Base-by-base conservation (phyloP, 2,329 filamentous ascomycete genomes). In the Alternaria sp. region DNA sequence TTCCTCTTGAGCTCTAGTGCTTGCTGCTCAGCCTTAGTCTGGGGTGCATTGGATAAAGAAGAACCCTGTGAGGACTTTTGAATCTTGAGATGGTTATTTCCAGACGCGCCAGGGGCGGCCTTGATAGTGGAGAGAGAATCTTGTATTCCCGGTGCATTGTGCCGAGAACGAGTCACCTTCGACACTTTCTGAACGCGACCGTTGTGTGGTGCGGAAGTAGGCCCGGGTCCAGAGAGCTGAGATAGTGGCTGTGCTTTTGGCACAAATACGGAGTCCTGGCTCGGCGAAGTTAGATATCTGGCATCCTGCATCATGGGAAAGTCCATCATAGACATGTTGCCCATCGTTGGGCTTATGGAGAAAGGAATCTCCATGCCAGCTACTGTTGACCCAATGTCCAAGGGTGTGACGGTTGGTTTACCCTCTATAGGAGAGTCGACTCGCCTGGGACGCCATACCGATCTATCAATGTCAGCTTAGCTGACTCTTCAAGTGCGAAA, bases 1-100 rank as follows among this genome's bases (percentile, higher is more conserved):
- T 75, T 61, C 43, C 73, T 75, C 15, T 65, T 67, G 3, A 77
- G 63, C 21, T 72, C 71, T 25, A 65, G 62, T 44, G 63, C 60
- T 62, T 77, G 73, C 59, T 78, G 75, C 26, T 77, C 72, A 9
- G 71, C 68, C 45, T 79, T 78, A 9, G 75, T 77, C 36, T 77
- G 76, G 6, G 65, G 65, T 28, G 65, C 65, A 19, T 60, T 67
- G 11, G 65, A 62, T 9, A 67, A 44, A 13, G 26, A 44, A 50
- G 47, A 17, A 26, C 44, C 7, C 12, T 13, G 8, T 6, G 49
- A 57, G 11, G 25, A 45, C 12, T 11, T 23, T 28, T 47, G 26
- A n/a, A 17, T 19, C 52, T 50, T 32, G 9, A 44, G 5, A 7
- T 30, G 17, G 8, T 13, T 45, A 43, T 46, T 40, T 36, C 17